Evolutionary conservation across 139 green algal species (phyloP).

Genomic region (Coccomyxa sp.): DNA sequence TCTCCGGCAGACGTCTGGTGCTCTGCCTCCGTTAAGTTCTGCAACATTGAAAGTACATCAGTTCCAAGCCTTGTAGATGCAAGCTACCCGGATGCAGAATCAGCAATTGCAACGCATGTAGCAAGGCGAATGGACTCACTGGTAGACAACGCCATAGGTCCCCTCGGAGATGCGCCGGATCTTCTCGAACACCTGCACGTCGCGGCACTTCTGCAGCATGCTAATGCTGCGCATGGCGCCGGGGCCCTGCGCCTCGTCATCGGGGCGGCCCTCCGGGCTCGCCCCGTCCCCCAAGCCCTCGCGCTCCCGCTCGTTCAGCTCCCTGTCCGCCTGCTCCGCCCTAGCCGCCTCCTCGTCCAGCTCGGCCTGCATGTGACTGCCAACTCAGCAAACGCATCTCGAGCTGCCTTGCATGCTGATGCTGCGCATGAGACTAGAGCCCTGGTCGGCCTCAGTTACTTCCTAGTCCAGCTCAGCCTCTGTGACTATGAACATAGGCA

Average conservation of each 20-base stretch:
- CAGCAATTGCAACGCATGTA: too few relatives aligned
- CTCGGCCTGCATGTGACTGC: background rate
- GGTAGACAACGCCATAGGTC: slow-evolving; percentile 91
- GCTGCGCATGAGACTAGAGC: background rate
- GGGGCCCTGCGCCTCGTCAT: background rate
- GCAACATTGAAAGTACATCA: too few relatives aligned
- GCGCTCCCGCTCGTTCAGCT: background rate
- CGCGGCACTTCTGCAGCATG: slow-evolving; percentile 72
- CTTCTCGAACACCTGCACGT: slow-evolving; percentile 82
- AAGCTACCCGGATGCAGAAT: too few relatives aligned
- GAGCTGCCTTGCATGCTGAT: background rate
- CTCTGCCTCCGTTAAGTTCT: too few relatives aligned
- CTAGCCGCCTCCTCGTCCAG: background rate
- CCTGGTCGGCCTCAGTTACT: background rate
- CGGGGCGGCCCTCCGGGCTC: background rate
- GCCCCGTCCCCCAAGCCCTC: background rate
- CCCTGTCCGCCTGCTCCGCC: background rate
- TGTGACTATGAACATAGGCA: too few relatives aligned
- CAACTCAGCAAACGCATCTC: too few relatives aligned
- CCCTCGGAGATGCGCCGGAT: slow-evolving; percentile 81
- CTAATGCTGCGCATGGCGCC: background rate
- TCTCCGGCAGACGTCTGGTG: too few relatives aligned
- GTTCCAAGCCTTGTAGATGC: too few relatives aligned
- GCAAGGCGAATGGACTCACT: too few relatives aligned
- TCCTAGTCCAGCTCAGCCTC: too few relatives aligned